Conservation (phyloP, 805 yeast genomes). For the Wickerhamiella azymoides region DNA sequence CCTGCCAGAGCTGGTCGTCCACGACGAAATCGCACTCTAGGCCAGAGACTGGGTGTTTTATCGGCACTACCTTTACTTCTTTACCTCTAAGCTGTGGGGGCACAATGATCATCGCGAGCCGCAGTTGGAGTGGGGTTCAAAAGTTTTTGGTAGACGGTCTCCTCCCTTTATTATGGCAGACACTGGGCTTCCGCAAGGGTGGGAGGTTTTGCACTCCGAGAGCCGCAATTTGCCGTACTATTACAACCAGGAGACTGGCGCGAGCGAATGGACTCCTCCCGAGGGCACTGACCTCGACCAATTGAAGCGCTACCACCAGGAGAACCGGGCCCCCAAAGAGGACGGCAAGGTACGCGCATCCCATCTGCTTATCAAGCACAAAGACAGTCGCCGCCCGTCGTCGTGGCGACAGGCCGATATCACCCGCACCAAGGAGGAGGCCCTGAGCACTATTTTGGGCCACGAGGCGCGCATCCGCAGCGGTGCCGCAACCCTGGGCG, state of each 20-base stretch:
- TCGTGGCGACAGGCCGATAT: constrained; percentile 77
- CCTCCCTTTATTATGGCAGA: constrained; percentile 13
- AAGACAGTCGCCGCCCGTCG: constrained; percentile 73
- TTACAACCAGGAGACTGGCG: constrained; percentile 51
- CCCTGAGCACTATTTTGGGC: constrained; percentile 42
- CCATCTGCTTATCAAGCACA: constrained; percentile 75
- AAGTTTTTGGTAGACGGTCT: background rate
- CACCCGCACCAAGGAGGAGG: constrained; percentile 72
- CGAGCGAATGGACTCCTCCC: constrained; percentile 88
- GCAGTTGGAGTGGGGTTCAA: no score
- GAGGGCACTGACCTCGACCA: constrained; percentile 54
- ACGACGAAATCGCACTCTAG: constrained; percentile 14
- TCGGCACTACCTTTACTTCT: constrained; percentile 8
- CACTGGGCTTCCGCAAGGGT: constrained; percentile 71
- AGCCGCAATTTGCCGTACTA: constrained; percentile 78
- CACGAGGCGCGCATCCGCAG: constrained; percentile 44
- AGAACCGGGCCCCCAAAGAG: constrained; percentile 18
- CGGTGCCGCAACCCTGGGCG: constrained; percentile 54
- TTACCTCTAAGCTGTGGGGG: constrained; percentile 13
- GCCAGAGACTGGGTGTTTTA: constrained; percentile 19
- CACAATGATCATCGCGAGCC: constrained; percentile 1
- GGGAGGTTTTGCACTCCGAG: constrained; percentile 69
- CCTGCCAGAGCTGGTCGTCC: constrained; percentile 15
- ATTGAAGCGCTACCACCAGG: constrained; percentile 40
- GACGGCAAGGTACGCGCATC: constrained; percentile 56